Conservation (phyloP, 2,329 filamentous ascomycete genomes). For the Stemphylium vesicarium region DNA sequence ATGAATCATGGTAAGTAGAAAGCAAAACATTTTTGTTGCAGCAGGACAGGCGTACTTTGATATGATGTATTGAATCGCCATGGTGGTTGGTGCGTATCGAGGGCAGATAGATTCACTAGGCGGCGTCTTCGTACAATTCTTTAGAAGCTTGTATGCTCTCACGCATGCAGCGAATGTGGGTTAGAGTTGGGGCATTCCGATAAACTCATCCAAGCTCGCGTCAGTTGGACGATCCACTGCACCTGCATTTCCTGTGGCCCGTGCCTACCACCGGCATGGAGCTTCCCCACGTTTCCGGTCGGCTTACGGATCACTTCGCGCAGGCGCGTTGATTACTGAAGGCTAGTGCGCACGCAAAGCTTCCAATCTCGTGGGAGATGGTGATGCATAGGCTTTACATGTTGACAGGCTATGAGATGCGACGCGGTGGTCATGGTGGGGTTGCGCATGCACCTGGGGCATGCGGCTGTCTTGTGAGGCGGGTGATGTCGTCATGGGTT, state of each 20-base stretch:
- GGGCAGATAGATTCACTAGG: not conserved
- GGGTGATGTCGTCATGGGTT: slow-evolving; percentile 44
- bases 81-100: slow-evolving; percentile 13
- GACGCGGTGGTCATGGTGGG: not conserved
- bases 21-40: not conserved
- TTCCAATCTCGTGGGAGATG: too few species aligned
- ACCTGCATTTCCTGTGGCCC: slow-evolving; percentile 23
- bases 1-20: not conserved
- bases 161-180: not conserved
- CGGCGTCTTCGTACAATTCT: not conserved
- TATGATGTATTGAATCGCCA: slow-evolving; percentile 52
- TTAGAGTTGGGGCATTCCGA: slow-evolving; percentile 16
- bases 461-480: slow-evolving; percentile 18
- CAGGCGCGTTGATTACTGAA: not conserved
- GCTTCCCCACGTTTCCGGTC: slow-evolving; percentile 21
- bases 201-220: slow-evolving; percentile 27
- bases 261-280: slow-evolving; percentile 19
- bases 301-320: not conserved
- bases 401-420: too few species aligned
- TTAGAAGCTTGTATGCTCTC: not conserved
- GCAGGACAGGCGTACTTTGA: slow-evolving; percentile 48
- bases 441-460: not conserved
- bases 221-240: slow-evolving; percentile 19
- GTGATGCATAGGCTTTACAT: not conserved
- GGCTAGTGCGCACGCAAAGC: not conserved